Evolutionary conservation across 1,284 basidiomycete species (phyloP), one percentile per base, ranked within the genome.

Genomic region (Fomitiporia mediterranea): DNA sequence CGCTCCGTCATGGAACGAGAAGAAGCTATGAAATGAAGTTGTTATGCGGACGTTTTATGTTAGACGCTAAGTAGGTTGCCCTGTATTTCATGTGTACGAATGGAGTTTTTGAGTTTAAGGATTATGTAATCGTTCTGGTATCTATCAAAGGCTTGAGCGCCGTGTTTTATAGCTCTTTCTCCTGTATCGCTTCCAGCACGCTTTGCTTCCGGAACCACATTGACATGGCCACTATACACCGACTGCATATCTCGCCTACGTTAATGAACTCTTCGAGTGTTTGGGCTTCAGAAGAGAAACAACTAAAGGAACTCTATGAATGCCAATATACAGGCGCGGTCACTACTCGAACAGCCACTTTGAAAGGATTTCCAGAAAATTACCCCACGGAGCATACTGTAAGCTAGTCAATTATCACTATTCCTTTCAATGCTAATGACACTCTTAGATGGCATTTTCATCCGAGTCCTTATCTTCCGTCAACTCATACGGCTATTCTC

Each of bases 1-100:
- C 84, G 84, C 68, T 87, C 84, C 55, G 92, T 95, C 47, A 77
- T 96, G 67, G 91, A 94, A 64, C 81, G 94, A 49, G 94, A 96
- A 73, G 89, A 92, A 66, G 75, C 87, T 15, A 70, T 93, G 65
- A 90, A 86, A 66, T 73, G 61, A 72, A 37, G 23, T 32, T 52
- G 25, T 51, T n/a, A 8, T n/a, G n/a, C n/a, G n/a, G n/a, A n/a
- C n/a, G n/a, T n/a, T n/a, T n/a, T n/a, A n/a, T n/a, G n/a, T n/a
- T n/a, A n/a, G n/a, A n/a, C n/a, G n/a, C n/a, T n/a, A n/a, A n/a
- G n/a, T n/a, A n/a, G n/a, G n/a, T n/a, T n/a, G n/a, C n/a, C n/a
- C n/a, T n/a, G n/a, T n/a, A n/a, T n/a, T n/a, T n/a, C n/a, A n/a
- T n/a, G n/a, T n/a, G n/a, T n/a, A n/a, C n/a, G n/a, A n/a, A n/a